Percentiles rank a stretch among this genome's conserved stretches.
These are phyloP conservation scores for Coniferiporia weirii DNA, from an alignment of 1,284 basidiomycete genomes.

Conservation along the genomic window DNA sequence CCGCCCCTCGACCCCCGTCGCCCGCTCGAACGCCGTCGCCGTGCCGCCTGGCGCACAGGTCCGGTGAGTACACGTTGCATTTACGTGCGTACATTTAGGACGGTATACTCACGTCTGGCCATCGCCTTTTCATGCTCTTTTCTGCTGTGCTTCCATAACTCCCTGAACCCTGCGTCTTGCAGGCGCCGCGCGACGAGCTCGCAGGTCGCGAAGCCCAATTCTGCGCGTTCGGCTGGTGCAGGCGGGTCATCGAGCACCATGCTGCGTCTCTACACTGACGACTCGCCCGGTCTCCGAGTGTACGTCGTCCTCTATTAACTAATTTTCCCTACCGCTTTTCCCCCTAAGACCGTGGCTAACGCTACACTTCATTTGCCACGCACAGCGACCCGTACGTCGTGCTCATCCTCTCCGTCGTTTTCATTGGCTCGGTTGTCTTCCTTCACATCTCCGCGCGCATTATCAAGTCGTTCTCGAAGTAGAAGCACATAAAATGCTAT, in stretches of 20 bases:
- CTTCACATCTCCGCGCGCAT: constrained; percentile 97
- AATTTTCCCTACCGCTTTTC: background rate
- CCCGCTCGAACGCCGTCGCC: constrained; percentile 44
- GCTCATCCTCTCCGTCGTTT: constrained; percentile 92
- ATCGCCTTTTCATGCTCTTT: background rate
- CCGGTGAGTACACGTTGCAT: constrained; percentile 45
- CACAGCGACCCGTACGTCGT: constrained; percentile 95
- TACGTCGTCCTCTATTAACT: constrained; percentile 43
- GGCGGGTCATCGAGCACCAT: constrained; percentile 97
- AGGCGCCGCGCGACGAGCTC: constrained; percentile 79
- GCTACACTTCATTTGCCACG: constrained; percentile 10
- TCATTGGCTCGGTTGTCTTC: constrained; percentile 99
- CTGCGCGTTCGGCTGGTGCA: constrained; percentile 87
- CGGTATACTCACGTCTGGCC: constrained; percentile 2
- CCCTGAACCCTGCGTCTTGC: background rate
- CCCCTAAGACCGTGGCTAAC: background rate
- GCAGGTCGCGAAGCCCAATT: constrained; percentile 77
- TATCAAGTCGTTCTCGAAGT: constrained; percentile 87
- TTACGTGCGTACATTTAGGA: constrained; percentile 9
- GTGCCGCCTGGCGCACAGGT: constrained; percentile 75
- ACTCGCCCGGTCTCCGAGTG: constrained; percentile 95
- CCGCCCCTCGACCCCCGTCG: constrained; percentile 36
- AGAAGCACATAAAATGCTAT: constrained; percentile 20
- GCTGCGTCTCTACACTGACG: constrained; percentile 97
- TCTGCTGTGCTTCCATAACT: background rate